Percentiles rank a stretch among this genome's conserved stretches.
phyloP scores from a whole-genome alignment of 495 filamentous ascomycete species.

The Hypoxylon perforatum region DNA sequence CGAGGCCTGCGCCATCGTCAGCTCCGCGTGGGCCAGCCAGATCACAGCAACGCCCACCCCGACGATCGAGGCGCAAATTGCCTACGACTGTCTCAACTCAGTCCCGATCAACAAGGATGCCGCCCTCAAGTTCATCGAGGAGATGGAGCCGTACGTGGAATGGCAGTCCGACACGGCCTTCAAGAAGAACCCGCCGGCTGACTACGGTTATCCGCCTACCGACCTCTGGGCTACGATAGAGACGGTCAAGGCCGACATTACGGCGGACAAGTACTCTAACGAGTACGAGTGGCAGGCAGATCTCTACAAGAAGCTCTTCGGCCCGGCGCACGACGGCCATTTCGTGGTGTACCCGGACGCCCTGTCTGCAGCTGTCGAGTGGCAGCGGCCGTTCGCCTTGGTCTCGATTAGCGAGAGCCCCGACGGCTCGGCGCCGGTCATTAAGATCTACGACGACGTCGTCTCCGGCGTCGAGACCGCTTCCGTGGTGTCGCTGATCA shows the following conservation, averaged over 20 bases:
- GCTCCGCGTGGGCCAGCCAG: constrained; percentile 53
- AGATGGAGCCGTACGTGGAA: constrained; percentile 54
- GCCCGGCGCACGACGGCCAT: constrained; percentile 58
- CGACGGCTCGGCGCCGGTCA: constrained; percentile 48
- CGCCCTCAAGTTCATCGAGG: constrained; percentile 53
- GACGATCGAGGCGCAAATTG: constrained; percentile 52
- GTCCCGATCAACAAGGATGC: constrained; percentile 56
- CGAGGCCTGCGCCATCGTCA: constrained; percentile 56
- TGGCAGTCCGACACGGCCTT: constrained; percentile 58
- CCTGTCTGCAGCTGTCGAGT: constrained; percentile 52
- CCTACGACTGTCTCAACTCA: constrained; percentile 58
- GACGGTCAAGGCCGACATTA: constrained; percentile 47
- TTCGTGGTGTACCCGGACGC: constrained; percentile 56
- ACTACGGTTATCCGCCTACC: constrained; percentile 57
- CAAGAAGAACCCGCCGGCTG: constrained; percentile 54
- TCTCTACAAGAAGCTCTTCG: constrained; percentile 50
- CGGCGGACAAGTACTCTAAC: constrained; percentile 52
- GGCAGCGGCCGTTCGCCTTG: constrained; percentile 45
- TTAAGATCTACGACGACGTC: constrained; percentile 52
- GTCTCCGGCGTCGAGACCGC: constrained; percentile 35
- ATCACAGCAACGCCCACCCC: constrained; percentile 44
- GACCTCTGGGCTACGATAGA: constrained; percentile 56
- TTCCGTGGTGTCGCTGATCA: constrained; percentile 50
- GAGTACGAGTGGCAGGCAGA: constrained; percentile 57
- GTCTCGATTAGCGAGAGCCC: constrained; percentile 54